Evolutionary conservation across 371 early-diverging fungal species (phyloP), one percentile per base, ranked within the genome.

Genomic region (Apophysomyces variabilis): DNA sequence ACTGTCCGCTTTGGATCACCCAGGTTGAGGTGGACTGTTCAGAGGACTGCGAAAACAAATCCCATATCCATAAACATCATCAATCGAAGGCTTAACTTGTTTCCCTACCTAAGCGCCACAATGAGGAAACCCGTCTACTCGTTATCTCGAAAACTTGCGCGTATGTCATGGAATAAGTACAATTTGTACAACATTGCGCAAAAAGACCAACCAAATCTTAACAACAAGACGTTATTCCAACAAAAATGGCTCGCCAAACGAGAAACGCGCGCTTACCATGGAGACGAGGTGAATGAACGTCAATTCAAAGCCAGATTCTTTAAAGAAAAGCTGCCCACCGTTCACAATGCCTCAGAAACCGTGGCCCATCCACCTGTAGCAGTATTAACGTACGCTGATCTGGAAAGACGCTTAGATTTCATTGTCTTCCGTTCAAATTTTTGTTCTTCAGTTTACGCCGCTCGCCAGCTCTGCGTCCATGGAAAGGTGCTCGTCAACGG

Each of bases 401-500:
- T 96, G 72, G 98, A 98, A 83, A 80, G 97, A 66, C 84, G 97
- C 18, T 70, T 96, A 66, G 97, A 98, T 77, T 93, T 95, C 69
- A 92, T 95, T 62, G 84, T 98, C 59, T 97, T 97, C 78, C 80
- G 98, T 61, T 85, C 90, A 65, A 94, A 94, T 79, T 96, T 98
- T 79, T 94, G 93, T 32, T 84, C 89, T 47, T 91, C 92, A 47
- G 85, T 96, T 66, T 91, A 87, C 76, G 85, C 87, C 73, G 98
- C 98, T 59, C 85, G 96, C 66, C 89, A 89, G 72, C 66, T 92
- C 60, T 91, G 96, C 58, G 84, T 88, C 12, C 90, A 91, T 61
- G 96, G 97, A 44, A 91, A 95, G 67, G 97, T 97, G 39, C 88
- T 78, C 58, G 90, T 98, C 62, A 98, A 98, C 65, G 97, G 96